Evolutionary conservation across 257 asterid genomes (phyloP), one percentile per base, ranked within the genome.

Genomic region (Solanum tarapatanum): DNA sequence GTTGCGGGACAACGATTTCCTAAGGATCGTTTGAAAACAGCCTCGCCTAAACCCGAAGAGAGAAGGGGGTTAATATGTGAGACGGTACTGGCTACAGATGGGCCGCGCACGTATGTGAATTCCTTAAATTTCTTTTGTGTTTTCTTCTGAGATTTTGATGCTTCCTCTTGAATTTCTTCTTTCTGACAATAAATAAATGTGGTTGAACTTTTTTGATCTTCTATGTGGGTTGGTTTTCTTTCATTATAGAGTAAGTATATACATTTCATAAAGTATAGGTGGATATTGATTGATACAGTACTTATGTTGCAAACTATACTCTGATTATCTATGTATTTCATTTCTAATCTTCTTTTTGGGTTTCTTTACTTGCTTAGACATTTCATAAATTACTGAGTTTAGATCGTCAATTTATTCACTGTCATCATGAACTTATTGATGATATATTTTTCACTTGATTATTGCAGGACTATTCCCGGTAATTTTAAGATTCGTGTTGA

Each of bases 41-140:
- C 58, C 58, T 48, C 58, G 21, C 58, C 19, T 48, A 16, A 48
- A 48, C 95, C 98, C 11, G 64, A 21, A 2, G 91, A 88, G 30
- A 92, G 98, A 83, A 90, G 79, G 88, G 32, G 55, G 19, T 33
- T 84, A 32, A 93, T 93, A 68, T 32, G 85, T 82, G 90, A 88
- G 55, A 93, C 91, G 93, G 90, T 95, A 90, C 90, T 36, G 73
- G 95, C 93, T 76, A 10, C 33, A 72, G 98, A 95, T 91, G 98
- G 98, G 69, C 98, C 98, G 87, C 87, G 89, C 73, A 94, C 95
- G 98, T 94, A 93, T 28, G 92, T 91, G 41, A 79, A 80, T 45
- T 80, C 69, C 24, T 48, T 83, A 86, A 82, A n/a, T 83, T 64
- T 55, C 84, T 64, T 26, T 43, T 64, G 11, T 79, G 26, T 24